A percentile compares a stretch with the other conserved stretches of the same genome.
Conservation (phyloP, 1,284 basidiomycete genomes). For the Sporisorium exsertum region DNA sequence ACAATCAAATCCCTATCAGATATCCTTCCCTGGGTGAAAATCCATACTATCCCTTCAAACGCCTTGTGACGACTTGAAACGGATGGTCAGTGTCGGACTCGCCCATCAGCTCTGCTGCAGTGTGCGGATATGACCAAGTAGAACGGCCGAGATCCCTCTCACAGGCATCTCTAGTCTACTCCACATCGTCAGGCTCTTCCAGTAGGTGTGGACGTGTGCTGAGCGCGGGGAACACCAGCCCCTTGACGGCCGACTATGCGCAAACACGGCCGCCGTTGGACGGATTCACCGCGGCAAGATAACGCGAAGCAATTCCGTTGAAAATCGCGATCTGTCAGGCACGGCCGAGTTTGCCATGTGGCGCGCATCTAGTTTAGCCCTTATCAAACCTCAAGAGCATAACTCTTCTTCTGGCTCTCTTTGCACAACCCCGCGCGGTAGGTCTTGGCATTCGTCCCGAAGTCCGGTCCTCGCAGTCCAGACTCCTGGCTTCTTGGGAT, state of each 20-base stretch:
- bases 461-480: background rate
- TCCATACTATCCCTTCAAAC: background rate
- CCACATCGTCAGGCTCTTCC: background rate
- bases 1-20: background rate
- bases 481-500: background rate
- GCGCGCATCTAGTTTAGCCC: background rate
- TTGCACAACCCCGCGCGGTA: background rate
- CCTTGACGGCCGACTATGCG: background rate
- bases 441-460: slow-evolving; percentile 5
- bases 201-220: background rate
- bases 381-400: background rate
- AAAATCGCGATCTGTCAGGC: background rate
- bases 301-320: background rate
- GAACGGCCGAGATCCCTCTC: slow-evolving; percentile 13
- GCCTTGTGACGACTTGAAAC: background rate
- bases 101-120: background rate
- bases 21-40: background rate
- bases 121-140: slow-evolving; percentile 10
- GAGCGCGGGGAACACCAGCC: background rate
- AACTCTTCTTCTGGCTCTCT: background rate
- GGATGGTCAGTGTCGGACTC: background rate
- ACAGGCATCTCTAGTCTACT: background rate
- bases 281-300: slow-evolving; percentile 14
- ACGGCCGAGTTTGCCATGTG: slow-evolving; percentile 17
- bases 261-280: slow-evolving; percentile 14